A percentile compares a stretch with the other conserved stretches of the same genome.
phyloP scores from a whole-genome alignment of 2,329 filamentous ascomycete genomes.

The Colletotrichum eremochloae region DNA sequence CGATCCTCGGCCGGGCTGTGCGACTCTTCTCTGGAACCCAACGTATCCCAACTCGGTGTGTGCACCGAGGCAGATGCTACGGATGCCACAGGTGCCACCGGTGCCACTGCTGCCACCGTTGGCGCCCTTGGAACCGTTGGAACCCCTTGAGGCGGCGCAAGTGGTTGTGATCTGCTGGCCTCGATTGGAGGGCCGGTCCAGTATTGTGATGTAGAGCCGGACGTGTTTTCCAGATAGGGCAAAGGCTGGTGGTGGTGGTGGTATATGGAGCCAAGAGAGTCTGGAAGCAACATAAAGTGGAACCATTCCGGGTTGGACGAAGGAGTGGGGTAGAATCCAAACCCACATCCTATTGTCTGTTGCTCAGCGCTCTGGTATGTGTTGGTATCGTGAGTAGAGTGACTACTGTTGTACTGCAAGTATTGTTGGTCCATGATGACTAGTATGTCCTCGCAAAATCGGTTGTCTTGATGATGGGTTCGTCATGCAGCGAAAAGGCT shows the following conservation, averaged over 20 bases:
- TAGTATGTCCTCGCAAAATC: neutral
- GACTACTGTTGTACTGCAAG: neutral
- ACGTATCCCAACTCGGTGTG: slow-evolving; percentile 4
- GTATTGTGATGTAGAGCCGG: slow-evolving; percentile 1
- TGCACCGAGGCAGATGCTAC: neutral
- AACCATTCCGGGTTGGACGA: slow-evolving; percentile 20
- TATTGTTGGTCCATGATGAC: slow-evolving; percentile 9
- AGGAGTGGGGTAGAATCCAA: neutral
- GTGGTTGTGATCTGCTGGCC: neutral
- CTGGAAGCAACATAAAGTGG: slow-evolving; percentile 9
- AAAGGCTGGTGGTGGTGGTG: neutral
- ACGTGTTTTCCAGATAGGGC: neutral
- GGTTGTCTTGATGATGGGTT: neutral
- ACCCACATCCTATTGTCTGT: neutral
- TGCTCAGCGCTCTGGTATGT: neutral
- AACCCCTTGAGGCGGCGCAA: neutral
- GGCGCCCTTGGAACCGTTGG: too few relatives aligned
- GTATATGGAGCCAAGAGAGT: slow-evolving; percentile 9
- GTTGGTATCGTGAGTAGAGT: too few relatives aligned
- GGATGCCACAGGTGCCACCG: neutral
- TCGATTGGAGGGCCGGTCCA: slow-evolving; percentile 16
- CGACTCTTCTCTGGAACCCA: slow-evolving; percentile 8
- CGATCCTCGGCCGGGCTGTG: slow-evolving; percentile 15
- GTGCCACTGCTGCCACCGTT: too few relatives aligned
- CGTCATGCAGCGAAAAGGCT: neutral